These are phyloP conservation scores for Starmerella lactis-condensi DNA, from an alignment of 805 yeast species.

Conservation along the genomic window DNA sequence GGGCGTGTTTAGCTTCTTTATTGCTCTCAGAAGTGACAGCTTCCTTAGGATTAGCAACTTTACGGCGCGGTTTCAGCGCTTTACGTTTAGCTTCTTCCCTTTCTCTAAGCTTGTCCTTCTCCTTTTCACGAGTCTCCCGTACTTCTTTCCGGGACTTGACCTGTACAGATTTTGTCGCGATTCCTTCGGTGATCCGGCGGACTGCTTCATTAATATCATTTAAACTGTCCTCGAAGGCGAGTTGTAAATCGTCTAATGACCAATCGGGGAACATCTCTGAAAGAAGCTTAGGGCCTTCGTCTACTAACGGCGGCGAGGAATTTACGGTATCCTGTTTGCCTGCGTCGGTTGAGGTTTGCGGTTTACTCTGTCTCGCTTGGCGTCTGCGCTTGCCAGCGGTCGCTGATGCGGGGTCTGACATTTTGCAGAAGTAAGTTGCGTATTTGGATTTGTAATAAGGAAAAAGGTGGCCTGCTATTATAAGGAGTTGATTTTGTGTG, in stretches of 20 bases:
- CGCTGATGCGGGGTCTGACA: slow-evolving; percentile 8
- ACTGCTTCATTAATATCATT: slow-evolving; percentile 63
- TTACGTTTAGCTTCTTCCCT: neutral
- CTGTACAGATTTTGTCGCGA: slow-evolving; percentile 85
- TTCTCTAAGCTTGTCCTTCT: neutral
- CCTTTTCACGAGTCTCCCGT: slow-evolving; percentile 34
- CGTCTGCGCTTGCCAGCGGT: slow-evolving; percentile 7
- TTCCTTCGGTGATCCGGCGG: slow-evolving; percentile 76
- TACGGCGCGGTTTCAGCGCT: too few relatives aligned
- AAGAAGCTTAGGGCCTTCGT: too few relatives aligned
- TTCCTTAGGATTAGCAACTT: too few relatives aligned
- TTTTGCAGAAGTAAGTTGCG: too few relatives aligned
- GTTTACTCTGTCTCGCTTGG: slow-evolving; percentile 1
- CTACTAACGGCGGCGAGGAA: slow-evolving; percentile 1
- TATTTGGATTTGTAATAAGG: too few relatives aligned
- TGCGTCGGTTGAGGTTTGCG: slow-evolving; percentile 3
- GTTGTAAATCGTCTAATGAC: slow-evolving; percentile 65
- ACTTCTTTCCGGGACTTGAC: slow-evolving; percentile 29
- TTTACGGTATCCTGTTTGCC: slow-evolving; percentile 4
- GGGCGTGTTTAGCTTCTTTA: too few relatives aligned
- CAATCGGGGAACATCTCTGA: slow-evolving; percentile 87
- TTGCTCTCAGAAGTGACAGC: too few relatives aligned
- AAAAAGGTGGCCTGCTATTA: too few relatives aligned
- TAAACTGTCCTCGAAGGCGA: slow-evolving; percentile 53
- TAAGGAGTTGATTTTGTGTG: too few relatives aligned